A percentile compares a stretch with the other conserved stretches of the same genome.
Evolutionary conservation across 1,284 basidiomycete species (phyloP).

Genomic region (Tetrapyrgos nigripes): DNA sequence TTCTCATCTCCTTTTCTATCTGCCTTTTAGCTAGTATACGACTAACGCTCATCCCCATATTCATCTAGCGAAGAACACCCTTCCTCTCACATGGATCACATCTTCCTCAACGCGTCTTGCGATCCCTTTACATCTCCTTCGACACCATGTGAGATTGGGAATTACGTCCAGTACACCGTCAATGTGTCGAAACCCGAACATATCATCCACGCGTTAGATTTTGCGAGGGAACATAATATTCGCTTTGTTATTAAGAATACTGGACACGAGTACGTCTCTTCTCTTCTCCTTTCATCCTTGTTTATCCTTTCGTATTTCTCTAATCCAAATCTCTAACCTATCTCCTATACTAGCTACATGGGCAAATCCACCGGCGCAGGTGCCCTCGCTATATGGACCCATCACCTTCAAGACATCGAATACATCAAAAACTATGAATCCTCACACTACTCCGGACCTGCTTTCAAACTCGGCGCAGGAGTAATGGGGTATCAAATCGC

Average conservation of each 20-base stretch:
- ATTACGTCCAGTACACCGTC: slow-evolving; percentile 29
- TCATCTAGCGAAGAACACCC: slow-evolving; percentile 9
- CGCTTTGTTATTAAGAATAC: slow-evolving; percentile 30
- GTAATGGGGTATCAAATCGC: slow-evolving; percentile 20
- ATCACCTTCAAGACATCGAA: slow-evolving; percentile 20
- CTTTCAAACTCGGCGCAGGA: slow-evolving; percentile 21
- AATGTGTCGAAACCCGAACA: slow-evolving; percentile 27
- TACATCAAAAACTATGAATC: slow-evolving; percentile 20
- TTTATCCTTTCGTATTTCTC: not conserved
- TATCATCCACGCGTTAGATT: slow-evolving; percentile 24
- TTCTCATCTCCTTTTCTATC: not conserved
- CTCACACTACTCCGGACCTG: slow-evolving; percentile 18
- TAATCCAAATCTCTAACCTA: not conserved
- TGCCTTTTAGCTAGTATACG: not conserved
- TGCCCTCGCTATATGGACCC: slow-evolving; percentile 26
- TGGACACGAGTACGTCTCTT: slow-evolving; percentile 27
- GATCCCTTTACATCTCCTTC: slow-evolving; percentile 25
- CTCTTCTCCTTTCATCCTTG: not conserved
- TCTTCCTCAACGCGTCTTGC: slow-evolving; percentile 29
- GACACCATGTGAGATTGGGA: slow-evolving; percentile 22
- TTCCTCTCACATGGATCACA: slow-evolving; percentile 17
- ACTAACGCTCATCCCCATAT: not conserved
- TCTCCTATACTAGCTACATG: slow-evolving; percentile 22
- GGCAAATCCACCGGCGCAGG: slow-evolving; percentile 25
- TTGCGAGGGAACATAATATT: slow-evolving; percentile 27